Base-by-base conservation (phyloP, 257 asterid genomes). In the Solanum sitiens region DNA sequence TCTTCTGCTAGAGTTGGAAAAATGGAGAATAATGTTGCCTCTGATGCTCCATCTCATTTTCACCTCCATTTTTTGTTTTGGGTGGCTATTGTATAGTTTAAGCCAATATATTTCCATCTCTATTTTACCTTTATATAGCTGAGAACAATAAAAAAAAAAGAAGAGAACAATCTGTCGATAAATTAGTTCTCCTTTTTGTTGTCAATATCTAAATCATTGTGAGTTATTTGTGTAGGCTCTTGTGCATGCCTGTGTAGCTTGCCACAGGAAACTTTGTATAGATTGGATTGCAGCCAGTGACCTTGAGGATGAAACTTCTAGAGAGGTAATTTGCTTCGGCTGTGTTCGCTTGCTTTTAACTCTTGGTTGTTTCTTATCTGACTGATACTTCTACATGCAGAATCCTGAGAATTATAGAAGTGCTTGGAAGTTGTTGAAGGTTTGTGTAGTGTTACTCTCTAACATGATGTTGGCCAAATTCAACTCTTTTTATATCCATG, bases 281-380 rank as follows among this genome's bases (percentile, higher is more conserved):
- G 97, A 96, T 87, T 95, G 98, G 99, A 96, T 96, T 80, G 93
- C 98, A 42, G 98, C 99, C 86, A 90, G 97, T 90, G 98, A 95
- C 89, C 98, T 96, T 89, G 99, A 96, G 92, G 93, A 88, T 90
- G 93, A 94, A 50, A 93, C 98, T 83, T 90, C 94, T 23, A 86
- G 87, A 74, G 96, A 94, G 98, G 99, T 91, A 88, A 42, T 40
- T 88, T 89, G 76, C 53, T 86, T 76, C 53, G 67, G 44, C 83
- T 87, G 4, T 33, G 35, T 77, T 89, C 42, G 21, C 72, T 56
- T 88, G 83, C 61, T 84, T 90, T 25, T 84, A 47, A 42, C 45
- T 53, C 85, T 86, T 86, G 23, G 88, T 89, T 89, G 25, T 72
- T 84, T 86, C 65, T 90, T 89, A 63, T 90, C 89, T 84, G 85